phyloP scores from a whole-genome alignment of 2,329 filamentous ascomycete genomes.

The Hypomyces perniciosus region DNA sequence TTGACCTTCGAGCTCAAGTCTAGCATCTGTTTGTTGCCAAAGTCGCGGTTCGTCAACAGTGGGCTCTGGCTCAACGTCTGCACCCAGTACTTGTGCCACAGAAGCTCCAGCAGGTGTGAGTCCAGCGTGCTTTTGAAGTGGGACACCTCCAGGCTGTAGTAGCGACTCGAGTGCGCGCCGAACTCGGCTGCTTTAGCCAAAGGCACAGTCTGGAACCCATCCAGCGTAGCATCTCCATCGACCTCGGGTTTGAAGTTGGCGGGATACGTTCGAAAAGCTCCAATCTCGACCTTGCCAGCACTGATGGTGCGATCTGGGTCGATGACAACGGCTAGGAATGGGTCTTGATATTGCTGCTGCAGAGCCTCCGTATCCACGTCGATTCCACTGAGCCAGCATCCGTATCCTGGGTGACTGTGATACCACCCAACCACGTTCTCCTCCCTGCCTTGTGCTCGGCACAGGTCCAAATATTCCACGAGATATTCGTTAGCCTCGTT shows the following conservation, averaged over 20 bases:
- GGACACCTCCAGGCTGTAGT: slow-evolving; percentile 86
- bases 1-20: slow-evolving; percentile 80
- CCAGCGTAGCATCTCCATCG: slow-evolving; percentile 24
- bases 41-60: slow-evolving; percentile 87
- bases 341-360: slow-evolving; percentile 81
- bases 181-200: slow-evolving; percentile 94
- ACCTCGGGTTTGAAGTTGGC: slow-evolving; percentile 56
- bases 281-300: slow-evolving; percentile 93
- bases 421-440: slow-evolving; percentile 99
- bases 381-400: slow-evolving; percentile 95
- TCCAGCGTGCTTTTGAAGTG: slow-evolving; percentile 95
- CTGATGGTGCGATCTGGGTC: slow-evolving; percentile 94
- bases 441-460: slow-evolving; percentile 67
- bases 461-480: slow-evolving; percentile 72
- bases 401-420: slow-evolving; percentile 94
- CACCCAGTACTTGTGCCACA: slow-evolving; percentile 99
- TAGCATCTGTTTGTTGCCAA: slow-evolving; percentile 83
- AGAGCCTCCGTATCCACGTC: slow-evolving; percentile 83
- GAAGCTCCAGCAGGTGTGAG: slow-evolving; percentile 72
- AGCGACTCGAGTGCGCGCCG: slow-evolving; percentile 81
- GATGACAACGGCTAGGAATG: slow-evolving; percentile 92
- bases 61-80: slow-evolving; percentile 89
- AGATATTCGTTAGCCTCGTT: slow-evolving; percentile 97
- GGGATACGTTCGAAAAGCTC: slow-evolving; percentile 89
- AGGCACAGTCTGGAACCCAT: slow-evolving; percentile 72